phyloP scores from a whole-genome alignment of 305 asterid species.

The Petunia hybrid region DNA sequence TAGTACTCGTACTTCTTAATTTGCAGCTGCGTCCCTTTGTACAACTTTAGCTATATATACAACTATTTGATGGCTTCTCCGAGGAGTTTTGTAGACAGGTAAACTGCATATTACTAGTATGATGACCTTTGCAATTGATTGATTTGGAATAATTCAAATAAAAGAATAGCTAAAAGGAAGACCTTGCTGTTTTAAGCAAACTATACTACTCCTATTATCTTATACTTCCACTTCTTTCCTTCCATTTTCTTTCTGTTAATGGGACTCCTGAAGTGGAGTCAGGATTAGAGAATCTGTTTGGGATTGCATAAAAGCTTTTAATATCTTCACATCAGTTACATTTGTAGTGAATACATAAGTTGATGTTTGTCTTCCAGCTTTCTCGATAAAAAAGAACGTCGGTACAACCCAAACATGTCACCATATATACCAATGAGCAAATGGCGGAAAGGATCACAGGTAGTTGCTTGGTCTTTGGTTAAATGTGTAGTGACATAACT shows the following conservation, averaged over 20 bases:
- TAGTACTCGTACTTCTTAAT: neutral
- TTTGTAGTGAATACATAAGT: neutral
- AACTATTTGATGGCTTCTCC: slow-evolving; percentile 79
- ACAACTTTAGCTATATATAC: slow-evolving; percentile 91
- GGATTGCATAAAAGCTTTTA: neutral
- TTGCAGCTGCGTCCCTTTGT: slow-evolving; percentile 89
- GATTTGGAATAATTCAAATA: neutral
- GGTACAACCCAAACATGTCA: slow-evolving; percentile 87
- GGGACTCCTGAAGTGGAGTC: neutral
- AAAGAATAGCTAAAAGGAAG: neutral
- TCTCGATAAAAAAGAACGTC: slow-evolving; percentile 70
- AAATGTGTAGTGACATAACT: neutral
- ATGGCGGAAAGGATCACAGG: slow-evolving; percentile 99
- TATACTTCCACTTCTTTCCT: neutral
- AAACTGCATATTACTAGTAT: slow-evolving; percentile 30
- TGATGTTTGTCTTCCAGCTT: slow-evolving; percentile 53
- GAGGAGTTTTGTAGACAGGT: slow-evolving; percentile 97
- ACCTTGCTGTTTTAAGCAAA: neutral
- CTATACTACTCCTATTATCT: neutral
- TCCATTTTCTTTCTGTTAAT: neutral
- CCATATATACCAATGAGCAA: slow-evolving; percentile 76
- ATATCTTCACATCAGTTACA: neutral
- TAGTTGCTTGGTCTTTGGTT: slow-evolving; percentile 31
- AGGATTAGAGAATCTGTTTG: neutral
- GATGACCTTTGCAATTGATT: neutral